Conservation (phyloP, 2,329 filamentous ascomycete genomes). For the Ophidiomyces ophidiicola region DNA sequence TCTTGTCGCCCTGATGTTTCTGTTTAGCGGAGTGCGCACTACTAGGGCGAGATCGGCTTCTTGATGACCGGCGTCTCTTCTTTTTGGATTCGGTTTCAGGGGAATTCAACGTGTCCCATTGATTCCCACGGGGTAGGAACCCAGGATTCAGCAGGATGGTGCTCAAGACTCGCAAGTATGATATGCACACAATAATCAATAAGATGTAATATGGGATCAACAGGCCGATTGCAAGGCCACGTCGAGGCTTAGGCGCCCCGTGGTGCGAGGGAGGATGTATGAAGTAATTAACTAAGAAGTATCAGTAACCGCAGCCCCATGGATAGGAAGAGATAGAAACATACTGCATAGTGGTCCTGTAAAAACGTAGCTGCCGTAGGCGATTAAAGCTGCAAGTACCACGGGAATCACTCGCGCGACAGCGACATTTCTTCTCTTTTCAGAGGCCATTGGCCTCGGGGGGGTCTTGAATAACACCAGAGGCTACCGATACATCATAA, state of each 20-base stretch:
- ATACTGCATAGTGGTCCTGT: constrained; percentile 56
- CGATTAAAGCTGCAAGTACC: constrained; percentile 53
- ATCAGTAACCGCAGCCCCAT: background rate
- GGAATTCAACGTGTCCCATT: constrained; percentile 22
- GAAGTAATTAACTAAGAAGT: constrained; percentile 55
- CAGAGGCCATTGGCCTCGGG: constrained; percentile 23
- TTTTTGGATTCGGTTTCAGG: constrained; percentile 14
- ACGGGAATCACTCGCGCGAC: constrained; percentile 57
- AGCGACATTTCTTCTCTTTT: constrained; percentile 43
- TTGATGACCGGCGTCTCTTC: constrained; percentile 19
- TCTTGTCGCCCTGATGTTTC: constrained; percentile 17
- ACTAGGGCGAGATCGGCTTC: constrained; percentile 13
- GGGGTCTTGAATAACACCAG: background rate
- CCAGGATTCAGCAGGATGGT: constrained; percentile 60
- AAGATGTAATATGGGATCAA: constrained; percentile 62
- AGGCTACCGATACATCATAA: constrained; percentile 9
- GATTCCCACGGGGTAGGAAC: constrained; percentile 53
- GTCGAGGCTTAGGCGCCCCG: constrained; percentile 27
- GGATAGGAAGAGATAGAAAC: constrained; percentile 23
- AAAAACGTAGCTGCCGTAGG: constrained; percentile 59
- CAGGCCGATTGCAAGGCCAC: constrained; percentile 53
- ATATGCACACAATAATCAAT: constrained; percentile 50
- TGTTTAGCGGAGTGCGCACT: constrained; percentile 18
- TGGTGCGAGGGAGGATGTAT: constrained; percentile 38
- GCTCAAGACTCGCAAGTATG: constrained; percentile 60